Base-by-base conservation (phyloP, 495 filamentous ascomycete genomes). In the Neurospora africana region DNA sequence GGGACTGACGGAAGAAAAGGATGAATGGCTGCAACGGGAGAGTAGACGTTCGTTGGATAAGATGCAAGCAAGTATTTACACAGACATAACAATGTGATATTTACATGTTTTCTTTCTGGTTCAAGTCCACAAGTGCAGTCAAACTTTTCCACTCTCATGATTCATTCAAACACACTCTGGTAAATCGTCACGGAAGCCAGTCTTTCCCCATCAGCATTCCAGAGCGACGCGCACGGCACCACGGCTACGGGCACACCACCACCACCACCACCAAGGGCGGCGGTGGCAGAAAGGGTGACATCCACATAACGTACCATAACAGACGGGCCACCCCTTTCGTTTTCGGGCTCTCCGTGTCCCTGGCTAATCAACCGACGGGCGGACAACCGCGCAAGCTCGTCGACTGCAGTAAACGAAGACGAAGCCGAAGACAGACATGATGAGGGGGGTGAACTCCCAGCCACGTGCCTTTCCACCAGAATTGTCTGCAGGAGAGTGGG, bases 401-500 rank as follows among this genome's bases (percentile, higher is more conserved):
- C 70, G 23, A 67, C 58, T 37, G 8, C 58, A 11, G 21, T 19
- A 6, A 2, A 30, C 37, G 41, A 5, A 23, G 11, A 30, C 35
- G 33, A 4, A 0, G 44, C 2, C 35, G 21, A 2, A 0, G 44
- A 23, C 0, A 19, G 0, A 2, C 21, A 13, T 13, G 44, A 23
- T 15, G 21, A 23, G 5, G 44, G 11, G 5, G 44, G 4, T 23
- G 21, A 36, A 9, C 27, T 17, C 6, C 19, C 38, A 40, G 19
- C n/a, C n/a, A n/a, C 38, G 10, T 30, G 47, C 23, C 30, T 40
- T 43, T 77, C 75, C 21, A 68, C 73, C n/a, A 77, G 70, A 17
- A 75, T 53, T 2, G 75, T 78, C 73, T 78, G 77, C 15, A 78
- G 73, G 36, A 78, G 69, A 21, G 53, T 13, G 23, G 53, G 53